Evolutionary conservation across 148 eudicot species (phyloP), one percentile per base, ranked within the genome.

Genomic region (Amaranthus hypochondriacus): DNA sequence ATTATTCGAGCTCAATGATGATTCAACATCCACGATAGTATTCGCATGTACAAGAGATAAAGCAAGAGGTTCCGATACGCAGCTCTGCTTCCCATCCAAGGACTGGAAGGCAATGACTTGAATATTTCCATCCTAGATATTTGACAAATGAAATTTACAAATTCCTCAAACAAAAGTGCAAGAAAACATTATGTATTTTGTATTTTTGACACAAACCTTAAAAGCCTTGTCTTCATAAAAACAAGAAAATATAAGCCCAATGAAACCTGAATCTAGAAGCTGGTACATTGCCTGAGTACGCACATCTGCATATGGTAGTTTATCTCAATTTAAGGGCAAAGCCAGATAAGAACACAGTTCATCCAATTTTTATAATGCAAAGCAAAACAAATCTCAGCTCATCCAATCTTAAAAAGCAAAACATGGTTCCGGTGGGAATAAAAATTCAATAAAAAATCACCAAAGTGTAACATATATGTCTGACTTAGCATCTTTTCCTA

Each of bases 261-360:
- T 90, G 74, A 96, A 96, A 9, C 99, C 99, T 75, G 97, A 76
- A 85, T 96, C 99, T 74, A 96, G 86, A 76, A 96, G 95, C 84
- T 96, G 99, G 87, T 96, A 96, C 99, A 96, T 92, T 54, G 95
- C 97, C 80, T 96, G 99, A 65, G 99, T 96, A 75, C 97, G 95
- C 79, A 96, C 99, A 86, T 96, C 99, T 96, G 87, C 75, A 87
- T 62, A 77, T 56, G 56, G 58, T 48, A 66, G 70, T 56, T 51
- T 58, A 55, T 55, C 57, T 56, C 60, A 70, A 18, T 57, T 66
- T 46, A 58, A 55, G 9, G 53, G 9, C 66, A 55, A 70, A 48
- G 48, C 48, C 50, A 66, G 39, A n/a, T 42, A 77, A 47, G 65
- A 43, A 67, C 39, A 49, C 18, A 47, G 5, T 43, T 4, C 46